phyloP scores from a whole-genome alignment of 108 stramenopile species.

The Fragilaria crotonensis region DNA sequence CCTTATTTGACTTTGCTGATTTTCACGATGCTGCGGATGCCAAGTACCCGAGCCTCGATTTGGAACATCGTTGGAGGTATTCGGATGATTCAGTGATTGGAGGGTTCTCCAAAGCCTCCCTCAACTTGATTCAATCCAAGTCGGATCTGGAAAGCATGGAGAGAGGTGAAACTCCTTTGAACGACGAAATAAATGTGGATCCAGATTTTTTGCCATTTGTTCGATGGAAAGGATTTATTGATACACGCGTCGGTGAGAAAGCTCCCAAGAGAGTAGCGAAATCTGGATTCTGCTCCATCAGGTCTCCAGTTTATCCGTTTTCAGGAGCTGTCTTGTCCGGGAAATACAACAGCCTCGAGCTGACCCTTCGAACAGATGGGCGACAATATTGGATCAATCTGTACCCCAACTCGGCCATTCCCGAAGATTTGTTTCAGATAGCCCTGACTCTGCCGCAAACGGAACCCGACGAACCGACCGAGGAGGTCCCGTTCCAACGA shows the following conservation, averaged over 20 bases:
- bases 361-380: conserved; percentile 72
- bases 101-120: conserved; percentile 39
- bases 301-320: conserved; percentile 68
- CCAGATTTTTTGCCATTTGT: conserved; percentile 46
- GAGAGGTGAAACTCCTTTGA: conserved; percentile 10
- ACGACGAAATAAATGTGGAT: conserved; percentile 3
- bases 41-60: conserved; percentile 13
- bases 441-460: conserved; percentile 49
- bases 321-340: conserved; percentile 52
- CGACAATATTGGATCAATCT: conserved; percentile 71
- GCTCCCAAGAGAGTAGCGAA: conserved; percentile 33
- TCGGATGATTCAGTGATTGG: conserved; percentile 82
- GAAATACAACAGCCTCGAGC: conserved; percentile 68
- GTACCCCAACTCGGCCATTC: conserved; percentile 60
- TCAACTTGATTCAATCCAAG: conserved; percentile 12
- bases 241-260: conserved; percentile 45
- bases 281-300: conserved; percentile 76
- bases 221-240: conserved; percentile 66
- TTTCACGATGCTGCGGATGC: conserved; percentile 68
- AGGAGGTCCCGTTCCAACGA: conserved; percentile 23
- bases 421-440: conserved; percentile 75
- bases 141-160: conserved; percentile 19
- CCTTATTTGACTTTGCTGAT: conserved; percentile 66
- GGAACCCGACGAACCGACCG: too few species aligned
- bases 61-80: conserved; percentile 51